These are phyloP conservation scores for Aaosphaeria arxii DNA, from an alignment of 2,329 filamentous ascomycete genomes.

Conservation along the genomic window DNA sequence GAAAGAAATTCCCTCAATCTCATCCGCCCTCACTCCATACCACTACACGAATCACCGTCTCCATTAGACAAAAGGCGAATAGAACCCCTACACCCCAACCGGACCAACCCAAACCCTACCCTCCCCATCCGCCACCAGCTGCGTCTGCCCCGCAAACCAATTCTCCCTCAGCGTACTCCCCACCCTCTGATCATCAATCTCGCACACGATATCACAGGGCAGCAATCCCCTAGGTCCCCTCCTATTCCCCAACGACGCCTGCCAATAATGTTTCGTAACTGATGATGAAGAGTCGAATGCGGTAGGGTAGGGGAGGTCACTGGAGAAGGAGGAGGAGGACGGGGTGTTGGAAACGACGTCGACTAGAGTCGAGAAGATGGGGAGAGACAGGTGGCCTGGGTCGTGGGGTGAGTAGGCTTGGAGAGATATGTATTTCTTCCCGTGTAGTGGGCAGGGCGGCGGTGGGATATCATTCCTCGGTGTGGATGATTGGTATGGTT, in stretches of 20 bases:
- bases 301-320: slow-evolving; percentile 1
- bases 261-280: slow-evolving; percentile 5
- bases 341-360: slow-evolving; percentile 1
- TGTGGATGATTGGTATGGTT: background rate
- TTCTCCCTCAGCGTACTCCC: background rate
- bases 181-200: slow-evolving; percentile 3
- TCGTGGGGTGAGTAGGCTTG: slow-evolving; percentile 1
- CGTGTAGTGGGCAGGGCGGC: background rate
- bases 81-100: too few relatives aligned
- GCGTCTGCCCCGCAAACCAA: slow-evolving; percentile 4
- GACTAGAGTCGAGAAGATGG: background rate
- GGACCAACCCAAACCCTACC: background rate
- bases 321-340: background rate
- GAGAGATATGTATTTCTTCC: slow-evolving; percentile 2
- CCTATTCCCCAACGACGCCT: slow-evolving; percentile 2
- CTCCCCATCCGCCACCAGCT: slow-evolving; percentile 3
- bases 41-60: too few relatives aligned
- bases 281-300: background rate
- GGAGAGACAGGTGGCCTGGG: background rate
- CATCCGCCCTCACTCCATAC: too few relatives aligned
- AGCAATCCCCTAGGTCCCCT: slow-evolving; percentile 2
- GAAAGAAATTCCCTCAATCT: too few relatives aligned
- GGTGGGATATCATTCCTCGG: background rate
- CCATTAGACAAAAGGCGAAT: too few relatives aligned
- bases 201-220: slow-evolving; percentile 1